These are phyloP conservation scores for Hirsutella rhossiliensis DNA, from an alignment of 2,329 filamentous ascomycete genomes.

Conservation along the genomic window DNA sequence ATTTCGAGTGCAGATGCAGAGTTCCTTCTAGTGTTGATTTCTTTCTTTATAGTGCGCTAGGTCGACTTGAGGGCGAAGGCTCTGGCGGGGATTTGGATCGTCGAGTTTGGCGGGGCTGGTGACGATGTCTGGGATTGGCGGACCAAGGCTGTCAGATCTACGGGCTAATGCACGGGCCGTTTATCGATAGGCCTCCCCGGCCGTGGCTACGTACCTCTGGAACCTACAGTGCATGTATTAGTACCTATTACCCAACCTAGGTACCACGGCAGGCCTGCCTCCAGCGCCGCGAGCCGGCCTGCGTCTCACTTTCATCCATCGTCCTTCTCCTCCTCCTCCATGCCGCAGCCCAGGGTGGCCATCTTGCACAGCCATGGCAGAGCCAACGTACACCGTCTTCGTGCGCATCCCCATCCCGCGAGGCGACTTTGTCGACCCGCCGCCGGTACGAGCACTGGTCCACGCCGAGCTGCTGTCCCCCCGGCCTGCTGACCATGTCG, in stretches of 20 bases:
- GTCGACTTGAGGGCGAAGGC: too few species aligned
- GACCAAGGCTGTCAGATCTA: too few species aligned
- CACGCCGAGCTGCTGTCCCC: neutral
- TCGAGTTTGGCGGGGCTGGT: too few species aligned
- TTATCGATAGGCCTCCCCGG: neutral
- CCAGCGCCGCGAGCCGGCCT: too few species aligned
- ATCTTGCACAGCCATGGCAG: conserved; percentile 24
- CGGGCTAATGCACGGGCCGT: conserved; percentile 2
- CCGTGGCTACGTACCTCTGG: neutral
- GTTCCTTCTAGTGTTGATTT: too few species aligned
- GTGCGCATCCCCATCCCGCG: conserved; percentile 82
- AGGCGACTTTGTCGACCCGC: conserved; percentile 81
- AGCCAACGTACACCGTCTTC: conserved; percentile 61
- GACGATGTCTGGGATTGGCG: too few species aligned
- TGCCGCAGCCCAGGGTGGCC: neutral
- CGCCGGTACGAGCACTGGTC: conserved; percentile 46
- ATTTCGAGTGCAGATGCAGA: too few species aligned
- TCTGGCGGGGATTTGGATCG: too few species aligned
- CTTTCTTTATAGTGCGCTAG: too few species aligned
- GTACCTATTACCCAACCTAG: too few species aligned
- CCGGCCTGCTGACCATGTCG: neutral
- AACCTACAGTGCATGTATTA: neutral
- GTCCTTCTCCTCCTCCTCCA: neutral
- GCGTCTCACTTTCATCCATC: neutral
- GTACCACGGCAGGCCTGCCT: too few species aligned